Evolutionary conservation across 768 basidiomycete species (phyloP), one percentile per base, ranked within the genome.

Genomic region (Cytidiella melzeri): DNA sequence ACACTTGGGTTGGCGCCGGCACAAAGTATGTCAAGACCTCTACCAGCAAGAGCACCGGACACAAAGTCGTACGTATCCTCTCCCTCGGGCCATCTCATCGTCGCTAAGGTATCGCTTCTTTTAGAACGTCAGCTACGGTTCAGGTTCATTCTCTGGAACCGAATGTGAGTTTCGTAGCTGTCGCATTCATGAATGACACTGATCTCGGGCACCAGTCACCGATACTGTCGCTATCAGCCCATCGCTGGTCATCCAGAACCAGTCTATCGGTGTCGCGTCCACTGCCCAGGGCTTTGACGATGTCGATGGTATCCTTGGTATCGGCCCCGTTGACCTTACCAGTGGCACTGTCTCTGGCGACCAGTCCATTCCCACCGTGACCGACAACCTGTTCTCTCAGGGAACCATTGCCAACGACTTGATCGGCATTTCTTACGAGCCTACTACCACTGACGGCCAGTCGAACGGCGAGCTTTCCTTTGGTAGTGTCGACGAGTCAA

Each of bases 1-100:
- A 77, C 62, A 79, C 75, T 15, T 83, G 79, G 80, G 58, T 81
- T 28, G 79, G 80, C 37, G 81, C 80, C 2, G 65, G 59, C 51
- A 69, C 67, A 53, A 47, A 62, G 34, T 84, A 76, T 63, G 65
- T 58, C 2, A 69, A 64, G 19, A 78, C 79, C 1, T 66, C 60
- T 41, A 73, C 79, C 2, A 73, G 73, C 60, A 65, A 69, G 50
- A 61, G 56, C 53, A 75, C 73, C 11, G 67, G 69, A 0, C 61
- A 57, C 41, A 57, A 28, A n/a, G 69, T 68, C 12, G 59, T 64
- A 48, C 56, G 63, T 57, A 61, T 57, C 13, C 11, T 2, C 5
- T 23, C 30, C 34, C 38, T 42, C 9, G 18, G 28, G 24, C 26
- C 23, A 18, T 27, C 20, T 34, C 41, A 19, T 5, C n/a, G 39